phyloP scores from a whole-genome alignment of 805 yeast species.

The Cyberlindnera petersonii region DNA sequence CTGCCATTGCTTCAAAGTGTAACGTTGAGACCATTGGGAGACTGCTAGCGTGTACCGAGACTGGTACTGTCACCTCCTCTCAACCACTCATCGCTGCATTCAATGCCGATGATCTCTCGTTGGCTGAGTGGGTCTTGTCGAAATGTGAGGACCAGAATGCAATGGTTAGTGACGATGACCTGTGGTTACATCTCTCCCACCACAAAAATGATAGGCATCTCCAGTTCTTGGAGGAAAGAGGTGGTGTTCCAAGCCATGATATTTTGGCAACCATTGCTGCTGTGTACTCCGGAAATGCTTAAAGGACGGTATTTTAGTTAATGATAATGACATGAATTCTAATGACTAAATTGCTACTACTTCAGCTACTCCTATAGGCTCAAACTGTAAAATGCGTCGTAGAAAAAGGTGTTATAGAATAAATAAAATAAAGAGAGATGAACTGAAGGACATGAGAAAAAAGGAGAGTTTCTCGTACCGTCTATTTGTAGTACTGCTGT shows the following conservation, averaged over 20 bases:
- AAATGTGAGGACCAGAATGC: slow-evolving; percentile 7
- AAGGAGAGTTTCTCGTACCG: not conserved
- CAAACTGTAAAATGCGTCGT: not conserved
- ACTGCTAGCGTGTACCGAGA: slow-evolving; percentile 13
- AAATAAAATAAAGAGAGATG: not conserved
- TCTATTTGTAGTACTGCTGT: slow-evolving; percentile 15
- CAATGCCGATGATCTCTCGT: slow-evolving; percentile 4
- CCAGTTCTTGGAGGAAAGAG: slow-evolving; percentile 17
- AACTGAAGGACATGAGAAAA: not conserved
- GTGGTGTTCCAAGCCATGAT: slow-evolving; percentile 24
- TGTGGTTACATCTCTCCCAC: slow-evolving; percentile 20
- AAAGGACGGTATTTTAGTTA: not conserved
- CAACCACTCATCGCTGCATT: slow-evolving; percentile 21
- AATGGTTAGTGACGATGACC: slow-evolving; percentile 15
- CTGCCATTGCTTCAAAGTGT: slow-evolving; percentile 9
- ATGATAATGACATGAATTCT: not conserved
- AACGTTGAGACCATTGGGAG: not conserved
- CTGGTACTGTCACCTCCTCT: slow-evolving; percentile 3
- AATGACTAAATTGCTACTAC: not conserved
- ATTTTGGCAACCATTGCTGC: slow-evolving; percentile 9
- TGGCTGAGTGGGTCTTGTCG: slow-evolving; percentile 20
- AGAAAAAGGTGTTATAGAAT: not conserved
- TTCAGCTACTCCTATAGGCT: too few relatives aligned
- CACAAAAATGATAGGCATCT: slow-evolving; percentile 9
- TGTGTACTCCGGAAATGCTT: not conserved